Evolutionary conservation across 2,329 filamentous ascomycete species (phyloP).

Genomic region (Aureobasidium zeae): DNA sequence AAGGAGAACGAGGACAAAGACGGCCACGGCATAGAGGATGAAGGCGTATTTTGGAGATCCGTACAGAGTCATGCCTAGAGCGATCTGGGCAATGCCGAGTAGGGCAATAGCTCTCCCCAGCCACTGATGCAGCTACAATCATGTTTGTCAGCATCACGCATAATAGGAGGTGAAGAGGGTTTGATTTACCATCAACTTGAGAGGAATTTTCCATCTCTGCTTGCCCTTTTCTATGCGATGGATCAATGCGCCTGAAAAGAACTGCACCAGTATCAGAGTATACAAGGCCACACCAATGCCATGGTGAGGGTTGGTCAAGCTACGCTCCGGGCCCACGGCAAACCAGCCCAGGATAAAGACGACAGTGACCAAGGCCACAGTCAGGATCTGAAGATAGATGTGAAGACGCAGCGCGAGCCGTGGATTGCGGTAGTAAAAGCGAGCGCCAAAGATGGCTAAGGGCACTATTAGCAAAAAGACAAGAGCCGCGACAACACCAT

Average conservation of each 20-base stretch:
- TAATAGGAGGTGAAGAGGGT: not conserved
- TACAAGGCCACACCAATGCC: slow-evolving; percentile 75
- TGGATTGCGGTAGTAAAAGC: slow-evolving; percentile 58
- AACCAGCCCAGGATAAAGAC: slow-evolving; percentile 68
- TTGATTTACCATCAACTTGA: slow-evolving; percentile 46
- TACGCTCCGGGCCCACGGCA: slow-evolving; percentile 63
- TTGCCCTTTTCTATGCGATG: slow-evolving; percentile 30
- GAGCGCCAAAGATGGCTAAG: slow-evolving; percentile 60
- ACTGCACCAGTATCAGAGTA: slow-evolving; percentile 60
- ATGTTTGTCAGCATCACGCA: not conserved
- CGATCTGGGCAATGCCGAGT: slow-evolving; percentile 76
- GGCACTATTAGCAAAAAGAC: slow-evolving; percentile 68
- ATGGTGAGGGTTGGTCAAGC: slow-evolving; percentile 73
- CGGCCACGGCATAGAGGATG: slow-evolving; percentile 74
- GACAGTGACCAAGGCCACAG: slow-evolving; percentile 57
- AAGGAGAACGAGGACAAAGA: slow-evolving; percentile 16
- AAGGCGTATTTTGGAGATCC: slow-evolving; percentile 81
- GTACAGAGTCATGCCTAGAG: slow-evolving; percentile 82
- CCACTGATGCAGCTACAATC: slow-evolving; percentile 68
- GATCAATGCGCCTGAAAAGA: slow-evolving; percentile 37
- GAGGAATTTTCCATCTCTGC: slow-evolving; percentile 44
- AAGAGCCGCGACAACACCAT: slow-evolving; percentile 62
- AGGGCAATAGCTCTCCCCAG: slow-evolving; percentile 67
- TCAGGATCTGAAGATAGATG: slow-evolving; percentile 63
- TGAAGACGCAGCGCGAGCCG: slow-evolving; percentile 58